These are phyloP conservation scores for Balakata baccata DNA, from an alignment of 345 rosid species.

Conservation along the genomic window DNA sequence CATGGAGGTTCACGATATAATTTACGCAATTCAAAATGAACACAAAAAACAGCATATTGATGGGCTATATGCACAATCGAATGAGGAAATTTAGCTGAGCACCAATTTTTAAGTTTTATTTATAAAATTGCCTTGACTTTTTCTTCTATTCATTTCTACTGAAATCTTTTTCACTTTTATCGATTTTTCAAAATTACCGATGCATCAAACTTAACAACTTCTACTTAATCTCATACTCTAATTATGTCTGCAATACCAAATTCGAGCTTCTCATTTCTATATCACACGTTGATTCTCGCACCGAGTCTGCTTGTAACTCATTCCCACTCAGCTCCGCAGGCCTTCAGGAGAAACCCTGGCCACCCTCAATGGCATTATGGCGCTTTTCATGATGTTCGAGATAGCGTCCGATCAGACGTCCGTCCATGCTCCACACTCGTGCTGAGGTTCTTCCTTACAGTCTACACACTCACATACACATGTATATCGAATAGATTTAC, in stretches of 20 bases:
- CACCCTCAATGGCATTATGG: constrained; percentile 98
- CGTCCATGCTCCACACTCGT: constrained; percentile 93
- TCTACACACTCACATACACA: too few relatives aligned
- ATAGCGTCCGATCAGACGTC: constrained; percentile 81
- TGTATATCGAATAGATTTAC: background rate
- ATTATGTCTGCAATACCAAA: constrained; percentile 7
- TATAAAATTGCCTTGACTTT: too few relatives aligned
- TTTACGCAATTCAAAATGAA: too few relatives aligned
- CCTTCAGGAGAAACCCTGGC: constrained; percentile 90
- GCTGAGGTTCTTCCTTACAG: constrained; percentile 57
- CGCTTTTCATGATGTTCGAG: constrained; percentile 90
- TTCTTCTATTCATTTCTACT: too few relatives aligned
- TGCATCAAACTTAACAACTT: background rate
- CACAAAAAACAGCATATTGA: too few relatives aligned
- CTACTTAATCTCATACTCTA: background rate
- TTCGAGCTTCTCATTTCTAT: background rate
- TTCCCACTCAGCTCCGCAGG: constrained; percentile 46
- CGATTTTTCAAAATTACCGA: background rate
- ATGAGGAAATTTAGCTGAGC: too few relatives aligned
- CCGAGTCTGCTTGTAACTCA: constrained; percentile 12
- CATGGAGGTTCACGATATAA: too few relatives aligned
- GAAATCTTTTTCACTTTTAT: too few relatives aligned
- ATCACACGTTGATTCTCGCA: background rate
- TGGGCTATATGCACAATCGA: too few relatives aligned
- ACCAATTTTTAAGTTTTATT: too few relatives aligned